phyloP scores from a whole-genome alignment of 73 alveolate genomes.

The Tetrahymena thermophila region DNA sequence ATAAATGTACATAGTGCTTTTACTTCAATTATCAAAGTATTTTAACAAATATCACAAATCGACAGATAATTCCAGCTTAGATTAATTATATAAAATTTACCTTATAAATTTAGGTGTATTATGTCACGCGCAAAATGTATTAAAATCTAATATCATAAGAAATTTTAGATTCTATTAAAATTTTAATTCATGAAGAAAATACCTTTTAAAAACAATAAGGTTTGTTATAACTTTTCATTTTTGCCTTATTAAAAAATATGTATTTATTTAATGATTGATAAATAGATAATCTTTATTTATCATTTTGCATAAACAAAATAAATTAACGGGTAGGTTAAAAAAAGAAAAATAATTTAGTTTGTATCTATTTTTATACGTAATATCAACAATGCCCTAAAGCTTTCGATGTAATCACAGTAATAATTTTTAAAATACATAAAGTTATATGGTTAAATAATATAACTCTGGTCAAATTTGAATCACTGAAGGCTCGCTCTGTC shows the following conservation, averaged over 20 bases:
- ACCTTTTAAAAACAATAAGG: neutral
- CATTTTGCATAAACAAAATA: neutral
- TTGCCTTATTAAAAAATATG: no score
- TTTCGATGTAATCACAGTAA: neutral
- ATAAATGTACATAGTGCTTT: neutral
- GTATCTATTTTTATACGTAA: neutral
- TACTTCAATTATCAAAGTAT: neutral
- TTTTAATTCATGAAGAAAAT: neutral
- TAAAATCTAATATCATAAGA: neutral
- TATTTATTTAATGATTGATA: no score
- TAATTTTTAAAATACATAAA: no score
- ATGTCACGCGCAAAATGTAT: neutral
- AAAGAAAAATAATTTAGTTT: no score
- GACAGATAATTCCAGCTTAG: neutral
- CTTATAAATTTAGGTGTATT: neutral
- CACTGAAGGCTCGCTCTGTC: neutral
- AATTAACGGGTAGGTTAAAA: neutral
- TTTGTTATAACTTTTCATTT: neutral
- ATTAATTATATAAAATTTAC: neutral
- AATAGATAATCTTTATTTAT: neutral
- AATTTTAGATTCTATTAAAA: no score
- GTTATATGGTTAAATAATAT: no score
- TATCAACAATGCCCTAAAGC: neutral
- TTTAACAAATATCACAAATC: neutral
- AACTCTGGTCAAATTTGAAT: no score